These are phyloP conservation scores for Exsudoporus floridanus DNA, from an alignment of 1,284 basidiomycete species.

Conservation along the genomic window DNA sequence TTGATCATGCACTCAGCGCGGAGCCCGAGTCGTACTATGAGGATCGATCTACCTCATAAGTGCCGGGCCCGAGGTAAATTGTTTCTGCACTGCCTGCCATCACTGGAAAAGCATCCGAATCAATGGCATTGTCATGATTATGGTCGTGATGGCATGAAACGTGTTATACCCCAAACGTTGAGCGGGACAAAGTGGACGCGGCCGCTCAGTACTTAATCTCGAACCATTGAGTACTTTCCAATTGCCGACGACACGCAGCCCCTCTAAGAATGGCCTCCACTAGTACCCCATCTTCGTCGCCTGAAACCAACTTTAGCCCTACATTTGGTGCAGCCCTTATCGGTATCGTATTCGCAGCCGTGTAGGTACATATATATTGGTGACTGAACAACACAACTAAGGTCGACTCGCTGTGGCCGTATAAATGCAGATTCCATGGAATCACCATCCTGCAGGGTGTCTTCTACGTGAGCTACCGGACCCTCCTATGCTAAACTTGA, in stretches of 20 bases:
- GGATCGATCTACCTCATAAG: no score
- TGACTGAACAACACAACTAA: not conserved
- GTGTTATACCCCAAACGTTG: no score
- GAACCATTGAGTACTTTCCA: not conserved
- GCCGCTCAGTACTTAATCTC: not conserved
- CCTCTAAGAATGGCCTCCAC: not conserved
- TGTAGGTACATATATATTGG: not conserved
- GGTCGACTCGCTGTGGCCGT: not conserved
- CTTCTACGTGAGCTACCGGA: not conserved
- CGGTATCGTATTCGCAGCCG: not conserved
- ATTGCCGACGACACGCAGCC: not conserved
- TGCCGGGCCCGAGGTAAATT: no score
- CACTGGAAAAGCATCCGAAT: no score
- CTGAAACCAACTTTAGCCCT: not conserved
- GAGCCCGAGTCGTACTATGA: no score
- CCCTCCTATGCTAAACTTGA: no score
- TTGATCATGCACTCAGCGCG: no score
- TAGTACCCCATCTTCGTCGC: no score
- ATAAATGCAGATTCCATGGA: not conserved
- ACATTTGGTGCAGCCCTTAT: constrained; percentile 1
- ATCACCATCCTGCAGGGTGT: not conserved
- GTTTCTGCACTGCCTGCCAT: no score
- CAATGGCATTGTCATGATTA: no score
- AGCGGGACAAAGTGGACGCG: no score
- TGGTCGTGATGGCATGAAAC: no score